Percentiles rank a stretch among this genome's conserved stretches.
These are phyloP conservation scores for Microcyclosporella mali DNA, from an alignment of 2,329 filamentous ascomycete species.

Conservation along the genomic window DNA sequence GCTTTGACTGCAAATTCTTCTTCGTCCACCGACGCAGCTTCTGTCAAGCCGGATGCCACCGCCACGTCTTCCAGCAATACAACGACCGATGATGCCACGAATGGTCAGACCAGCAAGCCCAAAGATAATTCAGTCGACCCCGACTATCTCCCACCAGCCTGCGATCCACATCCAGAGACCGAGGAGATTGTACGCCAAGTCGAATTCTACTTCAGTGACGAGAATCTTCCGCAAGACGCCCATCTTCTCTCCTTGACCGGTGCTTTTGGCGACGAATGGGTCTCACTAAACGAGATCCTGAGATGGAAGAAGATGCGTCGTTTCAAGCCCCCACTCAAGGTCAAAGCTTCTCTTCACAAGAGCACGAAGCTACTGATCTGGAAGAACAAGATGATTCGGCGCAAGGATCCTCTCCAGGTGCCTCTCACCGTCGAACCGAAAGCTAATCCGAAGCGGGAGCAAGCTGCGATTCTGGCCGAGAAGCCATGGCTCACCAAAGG, in stretches of 20 bases:
- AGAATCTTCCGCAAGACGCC: conserved; percentile 40
- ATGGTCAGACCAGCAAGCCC: too few relatives aligned
- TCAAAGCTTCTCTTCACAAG: conserved; percentile 38
- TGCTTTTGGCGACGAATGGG: conserved; percentile 37
- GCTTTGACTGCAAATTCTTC: too few relatives aligned
- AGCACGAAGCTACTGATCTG: conserved; percentile 39
- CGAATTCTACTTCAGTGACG: conserved; percentile 47
- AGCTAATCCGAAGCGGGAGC: conserved; percentile 15
- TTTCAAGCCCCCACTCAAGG: conserved; percentile 36
- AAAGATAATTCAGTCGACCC: too few relatives aligned
- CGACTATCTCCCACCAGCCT: too few relatives aligned
- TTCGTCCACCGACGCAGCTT: too few relatives aligned
- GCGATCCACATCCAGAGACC: conserved; percentile 12
- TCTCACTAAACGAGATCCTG: conserved; percentile 39
- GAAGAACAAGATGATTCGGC: conserved; percentile 40
- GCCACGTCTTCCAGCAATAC: too few relatives aligned
- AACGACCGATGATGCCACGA: too few relatives aligned
- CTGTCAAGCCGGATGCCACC: too few relatives aligned
- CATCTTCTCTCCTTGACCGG: conserved; percentile 39
- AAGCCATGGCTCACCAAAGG: conserved; percentile 36
- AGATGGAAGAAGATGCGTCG: conserved; percentile 43
- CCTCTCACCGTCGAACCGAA: conserved; percentile 25
- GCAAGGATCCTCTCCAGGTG: conserved; percentile 34
- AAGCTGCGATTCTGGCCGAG: conserved; percentile 26
- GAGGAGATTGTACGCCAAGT: conserved; percentile 34